Evolutionary conservation across 805 yeast species (phyloP).

Genomic region (Yamadazyma insecticola): DNA sequence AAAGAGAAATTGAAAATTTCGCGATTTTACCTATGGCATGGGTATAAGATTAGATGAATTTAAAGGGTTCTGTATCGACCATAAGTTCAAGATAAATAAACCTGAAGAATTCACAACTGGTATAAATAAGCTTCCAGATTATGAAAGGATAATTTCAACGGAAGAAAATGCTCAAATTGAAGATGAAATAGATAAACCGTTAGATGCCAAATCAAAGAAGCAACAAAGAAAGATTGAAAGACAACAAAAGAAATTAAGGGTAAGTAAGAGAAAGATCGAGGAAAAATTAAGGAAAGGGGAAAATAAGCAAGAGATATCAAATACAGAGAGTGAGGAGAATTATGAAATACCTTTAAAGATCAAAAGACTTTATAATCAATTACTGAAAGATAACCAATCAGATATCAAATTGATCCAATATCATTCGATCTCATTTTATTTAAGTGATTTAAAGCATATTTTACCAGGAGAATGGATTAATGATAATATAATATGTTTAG

Average conservation of each 20-base stretch:
- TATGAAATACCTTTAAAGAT: slow-evolving; percentile 14
- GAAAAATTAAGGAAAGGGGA: slow-evolving; percentile 11
- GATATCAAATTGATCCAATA: slow-evolving; percentile 39
- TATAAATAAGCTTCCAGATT: slow-evolving; percentile 6
- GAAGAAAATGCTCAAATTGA: no score
- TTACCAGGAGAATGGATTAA: slow-evolving; percentile 69
- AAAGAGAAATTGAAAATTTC: background rate
- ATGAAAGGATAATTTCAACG: background rate
- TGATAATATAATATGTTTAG: slow-evolving; percentile 62
- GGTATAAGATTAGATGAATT: slow-evolving; percentile 9
- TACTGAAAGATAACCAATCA: slow-evolving; percentile 7
- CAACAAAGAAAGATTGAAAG: slow-evolving; percentile 3
- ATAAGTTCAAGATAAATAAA: slow-evolving; percentile 1
- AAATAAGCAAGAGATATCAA: slow-evolving; percentile 10
- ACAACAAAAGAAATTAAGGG: slow-evolving; percentile 7
- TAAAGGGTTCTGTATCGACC: slow-evolving; percentile 10
- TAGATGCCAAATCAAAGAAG: no score
- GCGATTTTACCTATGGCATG: no score
- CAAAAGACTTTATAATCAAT: slow-evolving; percentile 14
- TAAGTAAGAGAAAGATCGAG: slow-evolving; percentile 5
- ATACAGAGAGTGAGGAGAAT: slow-evolving; percentile 10
- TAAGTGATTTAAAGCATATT: slow-evolving; percentile 54
- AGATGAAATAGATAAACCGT: no score
- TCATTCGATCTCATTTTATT: slow-evolving; percentile 54
- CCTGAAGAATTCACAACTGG: slow-evolving; percentile 10